These are phyloP conservation scores for Colletotrichum lindemuthianum DNA, from an alignment of 2,329 filamentous ascomycete genomes.

Conservation along the genomic window DNA sequence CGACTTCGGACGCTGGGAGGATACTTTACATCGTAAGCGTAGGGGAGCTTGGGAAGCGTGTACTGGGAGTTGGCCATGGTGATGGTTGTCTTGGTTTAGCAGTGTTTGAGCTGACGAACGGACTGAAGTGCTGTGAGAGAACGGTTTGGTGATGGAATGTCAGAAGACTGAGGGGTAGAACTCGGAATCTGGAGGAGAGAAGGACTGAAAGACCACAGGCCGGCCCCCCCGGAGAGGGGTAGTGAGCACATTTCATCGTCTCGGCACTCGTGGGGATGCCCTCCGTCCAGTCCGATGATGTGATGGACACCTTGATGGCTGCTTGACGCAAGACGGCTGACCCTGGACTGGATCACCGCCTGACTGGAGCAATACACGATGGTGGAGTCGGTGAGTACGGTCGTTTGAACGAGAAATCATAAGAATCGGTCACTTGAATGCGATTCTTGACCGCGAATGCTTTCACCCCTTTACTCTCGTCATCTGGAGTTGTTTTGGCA, in stretches of 20 bases:
- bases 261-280: slow-evolving; percentile 4
- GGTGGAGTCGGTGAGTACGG: background rate
- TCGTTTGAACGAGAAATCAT: no score
- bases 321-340: background rate
- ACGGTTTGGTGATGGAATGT: background rate
- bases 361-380: background rate
- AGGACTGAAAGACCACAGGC: background rate
- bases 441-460: background rate
- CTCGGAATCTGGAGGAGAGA: background rate
- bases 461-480: background rate
- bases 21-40: slow-evolving; percentile 73
- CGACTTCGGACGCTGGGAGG: background rate
- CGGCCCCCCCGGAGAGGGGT: slow-evolving; percentile 13
- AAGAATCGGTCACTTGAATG: background rate
- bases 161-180: slow-evolving; percentile 10
- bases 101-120: no score
- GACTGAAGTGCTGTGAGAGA: background rate
- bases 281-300: slow-evolving; percentile 26
- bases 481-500: background rate
- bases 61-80: slow-evolving; percentile 58
- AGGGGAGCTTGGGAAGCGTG: slow-evolving; percentile 72
- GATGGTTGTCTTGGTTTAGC: background rate
- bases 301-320: slow-evolving; percentile 33
- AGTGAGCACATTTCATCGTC: slow-evolving; percentile 31
- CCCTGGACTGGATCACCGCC: no score